Base-by-base conservation (phyloP, 1,284 basidiomycete genomes). In the Cutaneotrichosporon sp. region DNA sequence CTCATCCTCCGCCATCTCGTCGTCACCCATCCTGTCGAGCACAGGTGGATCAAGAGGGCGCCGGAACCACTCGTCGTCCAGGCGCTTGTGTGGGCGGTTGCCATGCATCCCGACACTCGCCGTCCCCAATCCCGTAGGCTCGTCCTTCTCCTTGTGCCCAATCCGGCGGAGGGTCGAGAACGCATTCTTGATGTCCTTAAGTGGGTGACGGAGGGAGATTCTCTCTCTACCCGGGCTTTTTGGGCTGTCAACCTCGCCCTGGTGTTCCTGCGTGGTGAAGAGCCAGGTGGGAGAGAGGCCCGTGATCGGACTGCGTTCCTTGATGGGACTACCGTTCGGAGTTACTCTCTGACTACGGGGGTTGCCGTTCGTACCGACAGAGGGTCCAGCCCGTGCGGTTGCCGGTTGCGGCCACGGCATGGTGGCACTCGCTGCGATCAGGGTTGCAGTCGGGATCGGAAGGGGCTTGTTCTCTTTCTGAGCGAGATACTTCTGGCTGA, bases 121-220 rank as follows among this genome's bases (percentile, higher is more conserved):
- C 46, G 62, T 64, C 42, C 58, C 55, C 60, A 22, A 62, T 53
- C 63, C 34, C 31, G 32, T 61, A 8, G 59, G 60, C 40, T 65
- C 65, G 9, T 72, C 70, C 57, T 77, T 76, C 9, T 69, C 66
- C 63, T 73, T 76, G 2, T 65, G 70, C 16, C 31, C 30, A 10
- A 11, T 30, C 61, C 71, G 73, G 14, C 73, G 62, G 1, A 75
- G 60, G 6, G 72, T 75, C 5, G 70, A 72, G 52, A 79, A 74
- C 18, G 69, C 70, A 58, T 71, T 73, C 6, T 73, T 64, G 58
- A 79, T 74, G 3, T 74, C 76, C 61, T 76, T 78, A 61, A 79
- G 64, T 0, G 77, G 77, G 16, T 46, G 42, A 7, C 42, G 42
- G 42, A 46, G 18, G 18, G 42, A 46, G 16, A 46, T 46, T n/a